Conservation (phyloP, 2,329 filamentous ascomycete genomes). For the Cercospora citrullina region DNA sequence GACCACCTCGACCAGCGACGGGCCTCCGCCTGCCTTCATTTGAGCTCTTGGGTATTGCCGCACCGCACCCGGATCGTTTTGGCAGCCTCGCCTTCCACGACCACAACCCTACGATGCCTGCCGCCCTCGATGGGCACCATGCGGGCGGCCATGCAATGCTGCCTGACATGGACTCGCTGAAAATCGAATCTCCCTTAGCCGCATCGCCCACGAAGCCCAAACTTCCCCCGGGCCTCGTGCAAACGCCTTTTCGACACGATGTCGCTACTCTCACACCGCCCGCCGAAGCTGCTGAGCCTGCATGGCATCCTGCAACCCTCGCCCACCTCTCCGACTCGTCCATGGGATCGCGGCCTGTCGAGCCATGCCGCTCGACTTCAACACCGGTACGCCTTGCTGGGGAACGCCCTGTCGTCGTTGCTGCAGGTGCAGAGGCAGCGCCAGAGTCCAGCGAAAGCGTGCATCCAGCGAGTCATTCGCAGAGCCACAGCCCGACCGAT, state of each 20-base stretch:
- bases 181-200: slow-evolving; percentile 6
- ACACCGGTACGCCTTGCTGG: neutral
- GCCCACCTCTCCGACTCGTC: slow-evolving; percentile 40
- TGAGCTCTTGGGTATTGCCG: slow-evolving; percentile 53
- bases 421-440: neutral
- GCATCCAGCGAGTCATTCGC: slow-evolving; percentile 4
- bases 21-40: slow-evolving; percentile 56
- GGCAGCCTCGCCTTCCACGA: slow-evolving; percentile 30
- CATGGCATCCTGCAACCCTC: slow-evolving; percentile 41
- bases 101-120: neutral
- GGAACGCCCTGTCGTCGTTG: neutral
- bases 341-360: slow-evolving; percentile 45
- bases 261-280: slow-evolving; percentile 50
- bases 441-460: slow-evolving; percentile 1
- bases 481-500: neutral
- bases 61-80: slow-evolving; percentile 48
- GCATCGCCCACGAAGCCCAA: slow-evolving; percentile 11
- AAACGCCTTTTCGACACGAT: slow-evolving; percentile 36
- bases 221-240: slow-evolving; percentile 31
- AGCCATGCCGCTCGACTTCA: slow-evolving; percentile 31
- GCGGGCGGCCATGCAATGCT: neutral
- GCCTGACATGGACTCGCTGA: slow-evolving; percentile 16
- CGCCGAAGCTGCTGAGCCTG: slow-evolving; percentile 42
- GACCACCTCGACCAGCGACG: slow-evolving; percentile 31
- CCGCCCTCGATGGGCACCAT: neutral